Evolutionary conservation across 2,329 filamentous ascomycete genomes (phyloP).

Genomic region (Monilinia fructicola): DNA sequence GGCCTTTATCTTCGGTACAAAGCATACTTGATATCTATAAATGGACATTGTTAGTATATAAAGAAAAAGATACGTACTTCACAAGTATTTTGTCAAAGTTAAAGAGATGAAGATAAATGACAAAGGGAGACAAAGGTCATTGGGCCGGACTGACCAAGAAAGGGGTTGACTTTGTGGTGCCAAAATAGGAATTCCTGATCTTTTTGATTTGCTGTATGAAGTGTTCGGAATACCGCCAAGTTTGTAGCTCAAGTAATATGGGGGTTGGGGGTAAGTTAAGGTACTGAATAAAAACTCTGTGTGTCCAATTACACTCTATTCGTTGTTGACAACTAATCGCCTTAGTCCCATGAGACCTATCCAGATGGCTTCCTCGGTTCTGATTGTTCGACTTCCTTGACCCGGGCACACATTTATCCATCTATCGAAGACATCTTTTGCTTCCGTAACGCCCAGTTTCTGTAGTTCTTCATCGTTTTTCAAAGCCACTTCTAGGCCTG

Average conservation of each 20-base stretch:
- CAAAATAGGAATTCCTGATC: background rate
- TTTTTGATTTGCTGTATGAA: background rate
- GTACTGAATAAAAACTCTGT: background rate
- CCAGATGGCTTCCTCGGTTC: conserved; percentile 81
- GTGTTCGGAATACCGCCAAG: background rate
- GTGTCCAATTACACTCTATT: conserved; percentile 22
- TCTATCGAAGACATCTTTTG: conserved; percentile 73
- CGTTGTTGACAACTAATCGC: conserved; percentile 47
- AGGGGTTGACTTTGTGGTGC: background rate
- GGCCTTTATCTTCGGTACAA: background rate
- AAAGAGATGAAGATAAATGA: background rate
- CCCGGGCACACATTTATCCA: conserved; percentile 81
- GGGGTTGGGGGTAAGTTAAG: background rate
- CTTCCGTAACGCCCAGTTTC: conserved; percentile 57
- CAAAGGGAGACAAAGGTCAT: background rate
- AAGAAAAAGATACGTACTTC: background rate
- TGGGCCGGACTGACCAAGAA: background rate
- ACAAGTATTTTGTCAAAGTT: background rate
- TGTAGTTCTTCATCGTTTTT: conserved; percentile 59
- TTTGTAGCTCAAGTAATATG: background rate
- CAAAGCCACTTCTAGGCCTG: conserved; percentile 75
- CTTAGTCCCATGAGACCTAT: conserved; percentile 70
- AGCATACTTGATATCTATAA: conserved; percentile 2
- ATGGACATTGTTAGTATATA: background rate
- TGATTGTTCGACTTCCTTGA: conserved; percentile 78